phyloP scores from a whole-genome alignment of 345 rosid species.

The Erucastrum elatum region DNA sequence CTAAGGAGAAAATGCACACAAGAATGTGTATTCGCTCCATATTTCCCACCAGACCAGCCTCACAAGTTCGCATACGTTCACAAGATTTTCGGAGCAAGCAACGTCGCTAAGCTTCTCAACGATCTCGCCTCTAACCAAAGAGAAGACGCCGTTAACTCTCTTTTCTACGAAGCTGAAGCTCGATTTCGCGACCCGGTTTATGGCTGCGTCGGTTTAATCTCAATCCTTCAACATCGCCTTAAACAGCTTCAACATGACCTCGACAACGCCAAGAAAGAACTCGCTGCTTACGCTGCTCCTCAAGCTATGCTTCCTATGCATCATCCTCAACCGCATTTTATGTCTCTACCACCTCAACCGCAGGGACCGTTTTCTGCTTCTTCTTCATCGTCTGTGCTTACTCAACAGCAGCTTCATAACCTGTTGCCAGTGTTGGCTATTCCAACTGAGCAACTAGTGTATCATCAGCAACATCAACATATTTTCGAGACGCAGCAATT shows the following conservation, averaged over 20 bases:
- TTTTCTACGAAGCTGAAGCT: slow-evolving; percentile 71
- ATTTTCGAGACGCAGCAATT: slow-evolving; percentile 58
- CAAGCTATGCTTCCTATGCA: slow-evolving; percentile 47
- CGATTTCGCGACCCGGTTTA: slow-evolving; percentile 84
- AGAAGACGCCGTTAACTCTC: slow-evolving; percentile 74
- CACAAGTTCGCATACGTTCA: slow-evolving; percentile 54
- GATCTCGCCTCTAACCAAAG: slow-evolving; percentile 53
- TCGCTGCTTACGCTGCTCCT: slow-evolving; percentile 46
- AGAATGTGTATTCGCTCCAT: slow-evolving; percentile 71
- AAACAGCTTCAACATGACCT: slow-evolving; percentile 56
- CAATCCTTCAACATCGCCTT: slow-evolving; percentile 66
- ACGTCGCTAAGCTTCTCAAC: slow-evolving; percentile 62
- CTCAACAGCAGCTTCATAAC: slow-evolving; percentile 36
- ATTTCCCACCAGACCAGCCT: slow-evolving; percentile 63
- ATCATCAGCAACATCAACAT: slow-evolving; percentile 32
- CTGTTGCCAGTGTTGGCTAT: slow-evolving; percentile 54
- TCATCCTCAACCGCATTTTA: slow-evolving; percentile 32
- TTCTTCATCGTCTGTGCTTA: slow-evolving; percentile 28
- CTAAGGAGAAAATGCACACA: slow-evolving; percentile 62
- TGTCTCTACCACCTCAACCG: slow-evolving; percentile 33
- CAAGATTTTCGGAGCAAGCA: slow-evolving; percentile 65
- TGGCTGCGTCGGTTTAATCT: slow-evolving; percentile 79
- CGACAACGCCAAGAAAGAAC: slow-evolving; percentile 56
- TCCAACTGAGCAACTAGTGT: slow-evolving; percentile 27
- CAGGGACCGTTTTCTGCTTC: slow-evolving; percentile 38